Conservation (phyloP, 352 stramenopile species). For the Phytophthora tubulina region DNA sequence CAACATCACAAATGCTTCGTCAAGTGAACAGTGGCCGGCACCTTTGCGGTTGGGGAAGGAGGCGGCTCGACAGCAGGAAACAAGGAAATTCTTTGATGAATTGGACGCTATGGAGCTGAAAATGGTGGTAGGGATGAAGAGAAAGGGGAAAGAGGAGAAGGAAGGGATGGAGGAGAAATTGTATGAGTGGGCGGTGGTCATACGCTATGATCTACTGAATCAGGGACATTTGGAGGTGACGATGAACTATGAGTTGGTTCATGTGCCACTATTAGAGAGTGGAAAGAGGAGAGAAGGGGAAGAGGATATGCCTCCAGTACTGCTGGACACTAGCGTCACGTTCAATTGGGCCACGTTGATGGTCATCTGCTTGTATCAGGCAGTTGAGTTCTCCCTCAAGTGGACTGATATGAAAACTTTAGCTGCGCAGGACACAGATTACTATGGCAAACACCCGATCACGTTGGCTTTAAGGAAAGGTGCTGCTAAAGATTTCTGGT, state of each 20-base stretch:
- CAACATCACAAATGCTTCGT: constrained; percentile 49
- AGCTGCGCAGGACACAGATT: constrained; percentile 18
- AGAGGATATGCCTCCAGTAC: constrained; percentile 52
- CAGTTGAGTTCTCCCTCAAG: constrained; percentile 56
- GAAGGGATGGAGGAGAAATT: constrained; percentile 32
- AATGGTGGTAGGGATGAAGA: constrained; percentile 61
- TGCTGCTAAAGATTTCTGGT: constrained; percentile 68
- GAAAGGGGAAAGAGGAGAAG: constrained; percentile 30
- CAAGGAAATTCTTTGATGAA: constrained; percentile 69
- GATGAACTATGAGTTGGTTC: constrained; percentile 62
- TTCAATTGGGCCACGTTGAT: constrained; percentile 60
- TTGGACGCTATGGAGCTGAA: constrained; percentile 72
- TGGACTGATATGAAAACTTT: constrained; percentile 39
- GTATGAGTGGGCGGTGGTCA: constrained; percentile 68
- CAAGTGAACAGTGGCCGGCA: constrained; percentile 58
- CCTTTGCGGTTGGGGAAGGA: constrained; percentile 46
- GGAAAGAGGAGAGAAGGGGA: constrained; percentile 19
- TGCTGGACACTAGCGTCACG: constrained; percentile 51
- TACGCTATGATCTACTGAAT: constrained; percentile 76
- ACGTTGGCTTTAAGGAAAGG: constrained; percentile 25
- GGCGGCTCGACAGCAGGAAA: constrained; percentile 40
- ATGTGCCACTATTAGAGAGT: constrained; percentile 31
- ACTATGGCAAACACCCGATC: constrained; percentile 10
- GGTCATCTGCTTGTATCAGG: constrained; percentile 60
- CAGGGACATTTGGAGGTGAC: constrained; percentile 77